A percentile compares a stretch with the other conserved stretches of the same genome.
phyloP scores from a whole-genome alignment of 1,284 basidiomycete genomes.

The Porodaedalea pini region DNA sequence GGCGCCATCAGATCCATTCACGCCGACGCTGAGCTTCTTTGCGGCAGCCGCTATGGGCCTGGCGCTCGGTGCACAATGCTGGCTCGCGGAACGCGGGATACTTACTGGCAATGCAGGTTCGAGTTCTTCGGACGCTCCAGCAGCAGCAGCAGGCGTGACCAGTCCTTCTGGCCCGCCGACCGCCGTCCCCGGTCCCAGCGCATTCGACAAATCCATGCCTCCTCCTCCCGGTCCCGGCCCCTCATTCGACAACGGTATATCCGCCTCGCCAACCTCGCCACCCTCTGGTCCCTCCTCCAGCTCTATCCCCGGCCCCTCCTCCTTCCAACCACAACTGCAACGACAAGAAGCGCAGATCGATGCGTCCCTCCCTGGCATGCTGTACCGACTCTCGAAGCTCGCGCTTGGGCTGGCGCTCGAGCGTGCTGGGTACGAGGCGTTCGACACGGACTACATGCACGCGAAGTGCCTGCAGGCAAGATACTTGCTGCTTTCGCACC shows the following conservation, averaged over 20 bases:
- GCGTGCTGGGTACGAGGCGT: conserved; percentile 25
- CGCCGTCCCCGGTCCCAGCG: background rate
- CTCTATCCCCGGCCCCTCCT: no score
- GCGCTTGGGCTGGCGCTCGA: conserved; percentile 2
- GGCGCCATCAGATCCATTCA: background rate
- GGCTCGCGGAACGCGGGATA: conserved; percentile 25
- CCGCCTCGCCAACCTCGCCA: background rate
- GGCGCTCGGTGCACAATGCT: conserved; percentile 48
- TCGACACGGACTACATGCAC: conserved; percentile 50
- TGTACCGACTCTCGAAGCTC: conserved; percentile 14
- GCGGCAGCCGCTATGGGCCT: conserved; percentile 50
- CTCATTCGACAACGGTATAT: background rate
- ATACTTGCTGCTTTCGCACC: conserved; percentile 46
- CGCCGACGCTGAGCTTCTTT: conserved; percentile 55
- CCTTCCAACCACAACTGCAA: background rate
- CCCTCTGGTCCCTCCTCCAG: background rate
- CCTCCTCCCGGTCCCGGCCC: conserved; percentile 11
- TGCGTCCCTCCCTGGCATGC: background rate
- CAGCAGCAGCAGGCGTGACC: background rate
- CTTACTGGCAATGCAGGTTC: background rate
- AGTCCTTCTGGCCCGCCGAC: conserved; percentile 2
- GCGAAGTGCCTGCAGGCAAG: conserved; percentile 52
- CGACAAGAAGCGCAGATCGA: background rate
- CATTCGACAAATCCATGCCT: conserved; percentile 6
- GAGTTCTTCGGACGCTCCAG: background rate